Percentiles rank a stretch among this genome's conserved stretches.
Conservation (phyloP, 2,329 filamentous ascomycete species). For the Phialophora chinensis region DNA sequence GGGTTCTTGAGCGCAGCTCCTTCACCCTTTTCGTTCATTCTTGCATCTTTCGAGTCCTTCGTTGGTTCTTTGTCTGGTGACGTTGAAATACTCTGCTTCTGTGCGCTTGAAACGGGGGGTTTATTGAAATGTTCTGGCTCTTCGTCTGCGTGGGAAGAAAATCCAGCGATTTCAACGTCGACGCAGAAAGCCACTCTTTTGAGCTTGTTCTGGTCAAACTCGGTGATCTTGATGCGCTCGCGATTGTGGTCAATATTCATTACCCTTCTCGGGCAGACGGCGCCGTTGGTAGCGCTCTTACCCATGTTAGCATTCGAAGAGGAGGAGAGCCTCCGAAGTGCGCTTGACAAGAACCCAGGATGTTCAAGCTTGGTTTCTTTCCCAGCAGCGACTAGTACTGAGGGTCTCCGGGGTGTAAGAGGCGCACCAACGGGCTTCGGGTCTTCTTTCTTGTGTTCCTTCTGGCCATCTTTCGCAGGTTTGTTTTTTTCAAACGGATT, state of each 20-base stretch:
- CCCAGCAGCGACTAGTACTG: slow-evolving; percentile 39
- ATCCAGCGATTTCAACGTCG: slow-evolving; percentile 93
- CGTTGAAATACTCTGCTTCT: slow-evolving; percentile 40
- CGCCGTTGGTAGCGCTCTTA: slow-evolving; percentile 63
- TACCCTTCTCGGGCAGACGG: slow-evolving; percentile 77
- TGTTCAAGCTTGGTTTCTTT: slow-evolving; percentile 65
- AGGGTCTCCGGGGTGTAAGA: slow-evolving; percentile 41
- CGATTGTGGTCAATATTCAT: slow-evolving; percentile 84
- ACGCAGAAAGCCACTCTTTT: slow-evolving; percentile 93
- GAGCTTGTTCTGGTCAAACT: slow-evolving; percentile 80
- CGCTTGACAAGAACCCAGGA: slow-evolving; percentile 77
- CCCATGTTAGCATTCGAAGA: slow-evolving; percentile 59
- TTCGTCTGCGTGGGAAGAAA: slow-evolving; percentile 75
- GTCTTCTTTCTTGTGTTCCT: slow-evolving; percentile 46
- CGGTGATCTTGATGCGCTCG: slow-evolving; percentile 77
- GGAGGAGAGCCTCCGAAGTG: slow-evolving; percentile 81
- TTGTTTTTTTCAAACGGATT: slow-evolving; percentile 53
- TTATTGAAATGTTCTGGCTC: slow-evolving; percentile 53
- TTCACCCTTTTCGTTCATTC: slow-evolving; percentile 72
- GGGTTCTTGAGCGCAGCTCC: slow-evolving; percentile 74
- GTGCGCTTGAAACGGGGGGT: slow-evolving; percentile 30
- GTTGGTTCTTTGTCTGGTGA: slow-evolving; percentile 42
- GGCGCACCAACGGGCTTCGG: slow-evolving; percentile 62
- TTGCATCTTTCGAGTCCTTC: slow-evolving; percentile 54
- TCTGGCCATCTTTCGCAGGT: slow-evolving; percentile 48